Evolutionary conservation across 208 protist species (phyloP).

Genomic region (Porcisia hertigi): DNA sequence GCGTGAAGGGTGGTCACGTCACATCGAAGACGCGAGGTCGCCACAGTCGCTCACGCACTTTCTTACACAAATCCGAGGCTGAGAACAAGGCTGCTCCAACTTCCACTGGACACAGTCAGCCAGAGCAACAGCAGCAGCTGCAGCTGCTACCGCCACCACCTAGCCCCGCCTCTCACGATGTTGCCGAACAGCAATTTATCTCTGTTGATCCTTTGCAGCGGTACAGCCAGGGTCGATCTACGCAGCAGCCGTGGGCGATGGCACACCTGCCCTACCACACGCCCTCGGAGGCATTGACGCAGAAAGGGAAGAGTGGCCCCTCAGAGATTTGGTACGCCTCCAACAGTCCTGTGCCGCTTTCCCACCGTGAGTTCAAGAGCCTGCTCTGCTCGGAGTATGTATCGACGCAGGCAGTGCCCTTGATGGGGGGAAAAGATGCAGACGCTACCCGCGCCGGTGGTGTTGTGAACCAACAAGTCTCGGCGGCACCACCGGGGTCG

Average conservation of each 20-base stretch:
- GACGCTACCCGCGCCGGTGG: neutral
- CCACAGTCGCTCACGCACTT: constrained; percentile 9
- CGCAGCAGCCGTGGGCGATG: constrained; percentile 24
- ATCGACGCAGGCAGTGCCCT: constrained; percentile 13
- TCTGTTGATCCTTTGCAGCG: constrained; percentile 14
- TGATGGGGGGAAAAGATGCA: neutral
- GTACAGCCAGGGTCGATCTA: constrained; percentile 2
- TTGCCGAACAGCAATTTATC: constrained; percentile 11
- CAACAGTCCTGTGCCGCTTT: constrained; percentile 25
- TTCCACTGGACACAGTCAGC: neutral
- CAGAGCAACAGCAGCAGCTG: constrained; percentile 6
- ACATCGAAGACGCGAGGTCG: constrained; percentile 28
- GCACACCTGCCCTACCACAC: constrained; percentile 18
- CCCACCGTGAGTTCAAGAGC: constrained; percentile 60
- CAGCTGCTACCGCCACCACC: constrained; percentile 25
- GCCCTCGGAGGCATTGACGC: neutral
- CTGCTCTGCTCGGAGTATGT: constrained; percentile 67
- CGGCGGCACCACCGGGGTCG: neutral
- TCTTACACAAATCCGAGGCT: neutral
- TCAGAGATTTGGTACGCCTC: constrained; percentile 28
- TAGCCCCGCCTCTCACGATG: constrained; percentile 15
- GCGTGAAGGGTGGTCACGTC: neutral
- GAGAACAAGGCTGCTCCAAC: neutral
- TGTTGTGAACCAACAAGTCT: neutral
- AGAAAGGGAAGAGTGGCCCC: constrained; percentile 15